phyloP scores from a whole-genome alignment of 441 rosid genomes.

The Erodium chrysanthum region DNA sequence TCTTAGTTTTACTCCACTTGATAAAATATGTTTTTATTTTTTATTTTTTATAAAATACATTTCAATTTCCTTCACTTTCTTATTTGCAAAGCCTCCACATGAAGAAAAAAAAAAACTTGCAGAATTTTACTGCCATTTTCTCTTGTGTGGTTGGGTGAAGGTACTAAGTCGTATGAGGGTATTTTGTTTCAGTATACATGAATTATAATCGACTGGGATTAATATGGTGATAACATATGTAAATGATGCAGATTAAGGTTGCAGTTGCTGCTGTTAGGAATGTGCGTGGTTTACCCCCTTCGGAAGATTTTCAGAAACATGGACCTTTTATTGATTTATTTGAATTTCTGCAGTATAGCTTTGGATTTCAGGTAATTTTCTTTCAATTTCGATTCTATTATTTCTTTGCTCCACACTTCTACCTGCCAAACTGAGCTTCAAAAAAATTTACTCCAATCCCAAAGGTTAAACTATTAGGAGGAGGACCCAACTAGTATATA shows the following conservation, averaged over 20 bases:
- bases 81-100: constrained; percentile 3
- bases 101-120: constrained; percentile 8
- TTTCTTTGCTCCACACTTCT: neutral
- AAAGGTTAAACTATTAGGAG: too few species aligned
- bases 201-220: neutral
- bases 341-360: constrained; percentile 68
- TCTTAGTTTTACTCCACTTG: constrained; percentile 8
- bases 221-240: neutral
- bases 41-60: neutral
- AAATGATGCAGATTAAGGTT: constrained; percentile 56
- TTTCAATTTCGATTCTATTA: neutral
- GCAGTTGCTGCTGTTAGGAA: constrained; percentile 63
- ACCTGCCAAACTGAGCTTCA: too few species aligned
- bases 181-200: constrained; percentile 9
- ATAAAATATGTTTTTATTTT: neutral
- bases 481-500: too few species aligned
- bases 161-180: constrained; percentile 3
- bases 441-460: too few species aligned
- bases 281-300: constrained; percentile 52
- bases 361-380: constrained; percentile 77
- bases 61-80: neutral
- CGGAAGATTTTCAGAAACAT: constrained; percentile 41
- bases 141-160: neutral
- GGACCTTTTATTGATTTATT: constrained; percentile 57
- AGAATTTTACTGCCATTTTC: neutral